These are phyloP conservation scores for Candida michaelii DNA, from an alignment of 805 yeast genomes.

Conservation along the genomic window DNA sequence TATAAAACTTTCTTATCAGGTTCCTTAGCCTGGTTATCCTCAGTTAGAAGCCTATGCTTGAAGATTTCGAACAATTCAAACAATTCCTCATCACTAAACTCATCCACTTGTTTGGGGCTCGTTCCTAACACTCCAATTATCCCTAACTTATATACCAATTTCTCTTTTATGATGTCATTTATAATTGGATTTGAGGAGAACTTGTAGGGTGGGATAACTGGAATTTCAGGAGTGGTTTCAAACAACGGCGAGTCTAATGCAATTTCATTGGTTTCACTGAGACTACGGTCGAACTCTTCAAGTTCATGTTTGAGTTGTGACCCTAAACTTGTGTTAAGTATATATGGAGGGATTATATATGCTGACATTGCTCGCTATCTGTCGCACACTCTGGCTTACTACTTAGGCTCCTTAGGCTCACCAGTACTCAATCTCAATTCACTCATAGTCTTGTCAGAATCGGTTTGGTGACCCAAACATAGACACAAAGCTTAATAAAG, in stretches of 20 bases:
- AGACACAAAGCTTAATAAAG: too few relatives aligned
- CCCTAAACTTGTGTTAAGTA: slow-evolving; percentile 39
- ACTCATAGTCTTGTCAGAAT: too few relatives aligned
- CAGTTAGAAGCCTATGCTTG: slow-evolving; percentile 26
- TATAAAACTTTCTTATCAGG: not conserved
- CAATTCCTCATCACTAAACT: slow-evolving; percentile 27
- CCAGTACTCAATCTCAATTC: not conserved
- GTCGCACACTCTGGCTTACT: slow-evolving; percentile 9
- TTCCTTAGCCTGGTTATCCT: slow-evolving; percentile 3
- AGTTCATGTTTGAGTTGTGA: slow-evolving; percentile 26
- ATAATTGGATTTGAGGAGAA: slow-evolving; percentile 33
- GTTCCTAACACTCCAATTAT: slow-evolving; percentile 37
- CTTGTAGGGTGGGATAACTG: slow-evolving; percentile 9
- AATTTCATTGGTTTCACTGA: slow-evolving; percentile 1
- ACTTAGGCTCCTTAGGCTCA: not conserved
- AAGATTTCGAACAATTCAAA: slow-evolving; percentile 32
- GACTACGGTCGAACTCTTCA: slow-evolving; percentile 8
- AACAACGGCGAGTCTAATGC: not conserved
- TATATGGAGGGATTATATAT: slow-evolving; percentile 44
- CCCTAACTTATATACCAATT: slow-evolving; percentile 33
- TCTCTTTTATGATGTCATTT: slow-evolving; percentile 32
- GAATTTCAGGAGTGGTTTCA: slow-evolving; percentile 4
- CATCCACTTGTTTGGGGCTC: slow-evolving; percentile 25
- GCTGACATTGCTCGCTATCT: slow-evolving; percentile 12
- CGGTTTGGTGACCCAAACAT: too few relatives aligned